Conservation (phyloP, 192 early-diverging fungal genomes). For the Rhizoclosmatium sp. region DNA sequence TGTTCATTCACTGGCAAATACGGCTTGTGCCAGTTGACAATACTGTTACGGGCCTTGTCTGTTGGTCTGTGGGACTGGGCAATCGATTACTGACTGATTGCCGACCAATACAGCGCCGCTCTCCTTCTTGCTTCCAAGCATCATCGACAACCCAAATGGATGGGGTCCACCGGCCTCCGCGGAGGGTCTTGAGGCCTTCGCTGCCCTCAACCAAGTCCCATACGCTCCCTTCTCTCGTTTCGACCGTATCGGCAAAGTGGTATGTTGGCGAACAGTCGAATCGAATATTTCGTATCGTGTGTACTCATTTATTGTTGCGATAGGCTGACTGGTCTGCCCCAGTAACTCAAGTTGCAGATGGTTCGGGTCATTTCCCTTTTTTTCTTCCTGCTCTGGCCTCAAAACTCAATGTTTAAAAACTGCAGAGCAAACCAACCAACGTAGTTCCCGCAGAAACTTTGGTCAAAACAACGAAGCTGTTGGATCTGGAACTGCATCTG, state of each 20-base stretch:
- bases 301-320: slow-evolving; percentile 41
- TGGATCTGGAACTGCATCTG: slow-evolving; percentile 81
- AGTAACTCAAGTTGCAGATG: slow-evolving; percentile 3
- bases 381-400: neutral
- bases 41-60: too few species aligned
- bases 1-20: too few species aligned
- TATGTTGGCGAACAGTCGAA: slow-evolving; percentile 77
- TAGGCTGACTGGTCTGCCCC: slow-evolving; percentile 27
- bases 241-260: slow-evolving; percentile 93
- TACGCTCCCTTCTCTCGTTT: slow-evolving; percentile 95
- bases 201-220: slow-evolving; percentile 80
- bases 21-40: too few species aligned
- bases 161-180: slow-evolving; percentile 78
- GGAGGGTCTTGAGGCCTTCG: slow-evolving; percentile 25
- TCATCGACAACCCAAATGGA: slow-evolving; percentile 83
- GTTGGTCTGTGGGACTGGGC: neutral
- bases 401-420: neutral
- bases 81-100: neutral
- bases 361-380: slow-evolving; percentile 14
- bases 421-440: slow-evolving; percentile 15
- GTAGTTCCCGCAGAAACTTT: slow-evolving; percentile 30
- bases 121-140: slow-evolving; percentile 77
- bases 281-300: slow-evolving; percentile 44
- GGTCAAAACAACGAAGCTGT: slow-evolving; percentile 69
- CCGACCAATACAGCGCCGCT: neutral